Evolutionary conservation across 352 stramenopile species (phyloP).

Genomic region (Phytophthora kernoviae): DNA sequence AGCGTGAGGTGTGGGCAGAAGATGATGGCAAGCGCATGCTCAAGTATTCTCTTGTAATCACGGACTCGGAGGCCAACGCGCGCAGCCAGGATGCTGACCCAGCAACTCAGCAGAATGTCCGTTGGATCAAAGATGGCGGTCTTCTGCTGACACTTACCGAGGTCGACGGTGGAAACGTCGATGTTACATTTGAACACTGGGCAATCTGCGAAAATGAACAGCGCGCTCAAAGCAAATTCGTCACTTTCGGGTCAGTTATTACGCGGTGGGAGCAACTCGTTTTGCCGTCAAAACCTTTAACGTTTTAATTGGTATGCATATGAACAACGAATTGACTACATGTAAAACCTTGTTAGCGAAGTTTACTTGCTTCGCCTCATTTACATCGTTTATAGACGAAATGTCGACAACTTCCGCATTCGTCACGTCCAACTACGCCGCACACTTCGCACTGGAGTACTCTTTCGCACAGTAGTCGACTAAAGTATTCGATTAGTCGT

Average conservation of each 20-base stretch:
- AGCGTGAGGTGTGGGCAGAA: conserved; percentile 7
- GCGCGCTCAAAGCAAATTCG: conserved; percentile 44
- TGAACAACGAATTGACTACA: too few species aligned
- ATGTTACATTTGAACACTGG: conserved; percentile 30
- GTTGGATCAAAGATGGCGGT: conserved; percentile 30
- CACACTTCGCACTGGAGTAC: too few species aligned
- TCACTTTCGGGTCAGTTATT: conserved; percentile 43
- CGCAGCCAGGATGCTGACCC: conserved; percentile 25
- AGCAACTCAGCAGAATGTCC: neutral
- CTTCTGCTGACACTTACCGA: conserved; percentile 21
- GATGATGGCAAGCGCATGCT: conserved; percentile 14
- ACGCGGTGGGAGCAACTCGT: conserved; percentile 22
- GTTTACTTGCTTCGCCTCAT: too few species aligned
- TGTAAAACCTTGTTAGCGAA: too few species aligned
- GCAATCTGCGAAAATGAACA: conserved; percentile 26
- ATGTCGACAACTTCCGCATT: too few species aligned
- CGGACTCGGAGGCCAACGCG: conserved; percentile 21
- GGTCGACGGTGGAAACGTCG: conserved; percentile 12
- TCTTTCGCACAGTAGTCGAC: too few species aligned
- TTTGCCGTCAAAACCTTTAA: neutral
- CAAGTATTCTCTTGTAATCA: conserved; percentile 22
- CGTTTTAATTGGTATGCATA: neutral
- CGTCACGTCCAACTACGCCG: too few species aligned
- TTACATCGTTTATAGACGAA: too few species aligned
- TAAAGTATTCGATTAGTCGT: too few species aligned